Evolutionary conservation across 805 yeast genomes (phyloP), one percentile per base, ranked within the genome.

Genomic region (Ogataea glucozyma): DNA sequence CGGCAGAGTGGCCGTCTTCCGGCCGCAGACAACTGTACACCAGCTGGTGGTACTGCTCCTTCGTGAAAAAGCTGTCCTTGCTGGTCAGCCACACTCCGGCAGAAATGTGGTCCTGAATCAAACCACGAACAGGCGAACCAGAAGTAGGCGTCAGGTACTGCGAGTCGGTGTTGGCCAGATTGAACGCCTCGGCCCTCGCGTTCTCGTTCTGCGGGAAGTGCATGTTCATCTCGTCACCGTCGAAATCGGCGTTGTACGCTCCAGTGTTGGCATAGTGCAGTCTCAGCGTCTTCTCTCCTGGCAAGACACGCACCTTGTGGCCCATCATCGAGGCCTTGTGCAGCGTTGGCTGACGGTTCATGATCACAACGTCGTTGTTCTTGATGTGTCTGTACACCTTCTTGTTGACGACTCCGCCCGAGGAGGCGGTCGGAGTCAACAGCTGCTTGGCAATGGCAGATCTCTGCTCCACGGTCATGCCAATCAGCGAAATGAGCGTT

Each of bases 271-370:
- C 99, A 67, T 93, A 93, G 66, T 93, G 99, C 66, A 93, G 73
- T 62, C 99, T 81, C 57, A 93, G 73, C 4, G 99, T 95, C 73
- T 93, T 93, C 64, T 93, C 99, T 46, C 96, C 96, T 4, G 98
- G 99, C 55, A 93, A 74, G 23, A 93, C 99, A 59, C 97, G 80
- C 32, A 93, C 99, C 62, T 84, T 87, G 69, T 93, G 99, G 54
- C 99, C 99, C 99, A 93, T 93, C 97, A 93, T 93, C 21, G 99
- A 95, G 35, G 99, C 99, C 71, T 93, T 93, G 72, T 93, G 99
- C 64, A 93, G 76, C 12, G 99, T 91, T 36, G 99, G 99, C 72
- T 93, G 99, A 73, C 99, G 90, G 71, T 93, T 93, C 98, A 95
- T 93, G 30, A 95, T 66, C 38, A 95, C 98, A 47, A 93, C 90